Percentiles rank a stretch among this genome's conserved stretches.
phyloP scores from a whole-genome alignment of 306 rosid species.

The Fragaria nilgerrensis region DNA sequence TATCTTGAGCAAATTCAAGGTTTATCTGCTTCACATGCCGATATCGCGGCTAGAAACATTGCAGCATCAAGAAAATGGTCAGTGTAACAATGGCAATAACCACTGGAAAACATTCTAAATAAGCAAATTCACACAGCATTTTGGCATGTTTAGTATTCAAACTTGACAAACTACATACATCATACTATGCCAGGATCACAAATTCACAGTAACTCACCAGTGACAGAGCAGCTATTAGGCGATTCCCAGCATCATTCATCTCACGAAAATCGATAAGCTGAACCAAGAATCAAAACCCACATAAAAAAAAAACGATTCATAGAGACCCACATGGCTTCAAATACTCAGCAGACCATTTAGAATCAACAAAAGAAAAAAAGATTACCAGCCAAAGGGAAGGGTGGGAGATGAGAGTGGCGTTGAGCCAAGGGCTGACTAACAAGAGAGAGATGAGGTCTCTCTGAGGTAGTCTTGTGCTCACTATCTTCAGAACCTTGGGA shows the following conservation, averaged over 20 bases:
- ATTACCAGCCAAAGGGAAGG: conserved; percentile 62
- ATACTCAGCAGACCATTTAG: neutral
- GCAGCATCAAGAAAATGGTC: conserved; percentile 21
- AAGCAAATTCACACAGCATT: neutral
- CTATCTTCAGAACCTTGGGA: conserved; percentile 57
- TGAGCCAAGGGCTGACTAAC: conserved; percentile 58
- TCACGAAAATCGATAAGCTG: conserved; percentile 65
- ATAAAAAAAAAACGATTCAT: neutral
- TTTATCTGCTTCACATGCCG: conserved; percentile 48
- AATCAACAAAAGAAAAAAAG: neutral
- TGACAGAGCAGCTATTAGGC: conserved; percentile 64
- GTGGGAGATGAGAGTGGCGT: conserved; percentile 52
- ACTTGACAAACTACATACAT: neutral
- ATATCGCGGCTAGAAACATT: conserved; percentile 60
- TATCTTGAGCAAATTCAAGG: conserved; percentile 73
- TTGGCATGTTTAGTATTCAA: neutral
- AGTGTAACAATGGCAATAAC: conserved; percentile 2
- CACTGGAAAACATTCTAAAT: conserved; percentile 7
- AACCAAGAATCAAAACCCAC: conserved; percentile 13
- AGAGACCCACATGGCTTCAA: neutral
- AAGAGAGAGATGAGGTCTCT: conserved; percentile 57
- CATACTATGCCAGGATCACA: neutral
- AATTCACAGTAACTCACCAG: conserved; percentile 41
- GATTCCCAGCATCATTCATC: conserved; percentile 61
- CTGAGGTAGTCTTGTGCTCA: conserved; percentile 53